A percentile compares a stretch with the other conserved stretches of the same genome.
phyloP scores from a whole-genome alignment of 768 basidiomycete species.

The Exidia glandulosa region DNA sequence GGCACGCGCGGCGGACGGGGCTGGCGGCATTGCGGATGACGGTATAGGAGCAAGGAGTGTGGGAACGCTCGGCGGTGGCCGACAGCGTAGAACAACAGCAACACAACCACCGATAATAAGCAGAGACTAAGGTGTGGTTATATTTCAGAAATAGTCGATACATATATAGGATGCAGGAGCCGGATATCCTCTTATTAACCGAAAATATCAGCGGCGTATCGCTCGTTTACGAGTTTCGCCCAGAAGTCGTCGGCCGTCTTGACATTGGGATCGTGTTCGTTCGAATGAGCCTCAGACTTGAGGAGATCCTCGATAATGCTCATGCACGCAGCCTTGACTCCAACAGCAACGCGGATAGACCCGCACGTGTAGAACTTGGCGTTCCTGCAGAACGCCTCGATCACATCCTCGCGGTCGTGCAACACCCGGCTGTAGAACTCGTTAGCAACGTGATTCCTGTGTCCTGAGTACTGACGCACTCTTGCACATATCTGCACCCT shows the following conservation, averaged over 20 bases:
- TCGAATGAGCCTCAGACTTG: conserved; percentile 10
- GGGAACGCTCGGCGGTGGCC: neutral
- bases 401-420: conserved; percentile 28
- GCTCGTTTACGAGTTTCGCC: conserved; percentile 24
- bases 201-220: conserved; percentile 37
- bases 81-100: neutral
- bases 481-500: conserved; percentile 29
- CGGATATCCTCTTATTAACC: conserved; percentile 16
- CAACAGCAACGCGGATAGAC: conserved; percentile 26
- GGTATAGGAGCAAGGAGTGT: neutral
- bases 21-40: conserved; percentile 6
- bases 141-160: too few species aligned
- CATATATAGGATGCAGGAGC: neutral
- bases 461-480: too few species aligned
- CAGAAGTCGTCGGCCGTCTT: conserved; percentile 18
- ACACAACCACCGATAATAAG: too few species aligned
- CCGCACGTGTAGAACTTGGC: conserved; percentile 38
- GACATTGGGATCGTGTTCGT: conserved; percentile 15
- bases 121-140: too few species aligned
- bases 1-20: conserved; percentile 45
- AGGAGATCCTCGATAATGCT: conserved; percentile 23
- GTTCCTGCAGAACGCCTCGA: conserved; percentile 19
- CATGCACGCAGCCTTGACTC: conserved; percentile 26
- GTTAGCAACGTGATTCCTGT: too few species aligned
- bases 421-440: conserved; percentile 25